phyloP scores from a whole-genome alignment of 257 asterid species.

The Mitragyna speciosa region DNA sequence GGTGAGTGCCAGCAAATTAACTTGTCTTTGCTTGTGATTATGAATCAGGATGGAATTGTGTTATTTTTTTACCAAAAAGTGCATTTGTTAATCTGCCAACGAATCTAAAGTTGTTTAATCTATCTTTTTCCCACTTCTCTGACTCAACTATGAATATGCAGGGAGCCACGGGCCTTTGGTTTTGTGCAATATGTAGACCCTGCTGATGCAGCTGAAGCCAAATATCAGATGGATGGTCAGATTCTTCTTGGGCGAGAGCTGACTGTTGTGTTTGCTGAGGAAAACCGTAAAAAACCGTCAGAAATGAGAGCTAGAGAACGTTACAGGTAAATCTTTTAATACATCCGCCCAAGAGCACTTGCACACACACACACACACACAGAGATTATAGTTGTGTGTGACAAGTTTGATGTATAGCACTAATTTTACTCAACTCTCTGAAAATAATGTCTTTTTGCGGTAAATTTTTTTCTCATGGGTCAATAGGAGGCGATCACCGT shows the following conservation, averaged over 20 bases:
- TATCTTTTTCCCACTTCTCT: not conserved
- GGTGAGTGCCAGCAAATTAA: constrained; percentile 16
- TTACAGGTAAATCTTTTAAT: not conserved
- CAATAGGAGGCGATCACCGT: constrained; percentile 24
- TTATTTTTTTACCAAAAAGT: not conserved
- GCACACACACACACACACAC: not conserved
- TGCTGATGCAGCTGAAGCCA: constrained; percentile 84
- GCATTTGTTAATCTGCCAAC: not conserved
- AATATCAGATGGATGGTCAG: constrained; percentile 69
- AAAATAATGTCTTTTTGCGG: not conserved
- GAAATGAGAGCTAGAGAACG: constrained; percentile 81
- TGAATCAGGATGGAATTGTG: not conserved
- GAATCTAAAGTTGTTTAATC: too few species aligned
- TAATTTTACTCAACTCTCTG: not conserved
- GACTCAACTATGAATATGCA: constrained; percentile 26
- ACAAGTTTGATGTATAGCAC: not conserved
- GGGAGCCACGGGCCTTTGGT: constrained; percentile 88
- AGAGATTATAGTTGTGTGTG: not conserved
- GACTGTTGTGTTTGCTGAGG: constrained; percentile 76
- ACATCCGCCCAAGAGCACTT: too few species aligned
- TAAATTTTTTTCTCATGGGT: constrained; percentile 3
- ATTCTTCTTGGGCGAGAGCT: constrained; percentile 61
- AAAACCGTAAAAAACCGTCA: constrained; percentile 69
- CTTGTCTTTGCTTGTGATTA: not conserved
- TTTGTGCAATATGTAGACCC: constrained; percentile 75